A percentile compares a stretch with the other conserved stretches of the same genome.
These are phyloP conservation scores for Cyberlindnera nakhonratchasimensis DNA, from an alignment of 805 yeast species.

Conservation along the genomic window DNA sequence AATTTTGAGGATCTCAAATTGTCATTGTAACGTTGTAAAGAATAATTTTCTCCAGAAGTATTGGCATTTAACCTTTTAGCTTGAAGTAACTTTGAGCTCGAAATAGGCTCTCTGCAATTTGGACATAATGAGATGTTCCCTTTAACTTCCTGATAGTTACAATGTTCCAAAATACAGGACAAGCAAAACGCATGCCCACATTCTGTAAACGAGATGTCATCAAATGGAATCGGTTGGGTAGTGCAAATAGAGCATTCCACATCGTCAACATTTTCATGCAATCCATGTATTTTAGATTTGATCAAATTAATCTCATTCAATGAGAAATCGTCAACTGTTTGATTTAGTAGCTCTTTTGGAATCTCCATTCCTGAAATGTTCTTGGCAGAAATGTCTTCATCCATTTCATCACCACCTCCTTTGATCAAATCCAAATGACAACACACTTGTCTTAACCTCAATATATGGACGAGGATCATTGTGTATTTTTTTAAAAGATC, in stretches of 20 bases:
- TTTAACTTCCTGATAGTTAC: slow-evolving; percentile 57
- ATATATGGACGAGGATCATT: slow-evolving; percentile 74
- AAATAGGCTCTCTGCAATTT: slow-evolving; percentile 61
- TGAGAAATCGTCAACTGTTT: slow-evolving; percentile 6
- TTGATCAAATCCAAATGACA: slow-evolving; percentile 74
- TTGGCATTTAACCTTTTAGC: slow-evolving; percentile 25
- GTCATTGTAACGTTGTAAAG: slow-evolving; percentile 23
- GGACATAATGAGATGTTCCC: slow-evolving; percentile 61
- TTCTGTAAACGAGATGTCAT: slow-evolving; percentile 56
- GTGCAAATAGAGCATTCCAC: slow-evolving; percentile 87
- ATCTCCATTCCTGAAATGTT: slow-evolving; percentile 12
- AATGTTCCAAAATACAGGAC: slow-evolving; percentile 68
- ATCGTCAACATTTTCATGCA: slow-evolving; percentile 35
- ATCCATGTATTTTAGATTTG: slow-evolving; percentile 28
- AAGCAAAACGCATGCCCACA: slow-evolving; percentile 84
- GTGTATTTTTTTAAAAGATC: slow-evolving; percentile 69
- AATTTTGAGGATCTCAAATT: slow-evolving; percentile 63
- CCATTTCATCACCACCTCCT: slow-evolving; percentile 47
- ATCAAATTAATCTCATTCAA: slow-evolving; percentile 16
- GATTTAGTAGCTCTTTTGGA: slow-evolving; percentile 20
- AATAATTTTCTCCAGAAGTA: slow-evolving; percentile 23
- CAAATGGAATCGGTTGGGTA: slow-evolving; percentile 54
- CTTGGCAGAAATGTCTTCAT: slow-evolving; percentile 39
- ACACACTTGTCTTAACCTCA: slow-evolving; percentile 83
- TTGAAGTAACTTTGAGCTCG: slow-evolving; percentile 41